Conservation (phyloP, 306 rosid genomes). For the Echinosophora koreensis region DNA sequence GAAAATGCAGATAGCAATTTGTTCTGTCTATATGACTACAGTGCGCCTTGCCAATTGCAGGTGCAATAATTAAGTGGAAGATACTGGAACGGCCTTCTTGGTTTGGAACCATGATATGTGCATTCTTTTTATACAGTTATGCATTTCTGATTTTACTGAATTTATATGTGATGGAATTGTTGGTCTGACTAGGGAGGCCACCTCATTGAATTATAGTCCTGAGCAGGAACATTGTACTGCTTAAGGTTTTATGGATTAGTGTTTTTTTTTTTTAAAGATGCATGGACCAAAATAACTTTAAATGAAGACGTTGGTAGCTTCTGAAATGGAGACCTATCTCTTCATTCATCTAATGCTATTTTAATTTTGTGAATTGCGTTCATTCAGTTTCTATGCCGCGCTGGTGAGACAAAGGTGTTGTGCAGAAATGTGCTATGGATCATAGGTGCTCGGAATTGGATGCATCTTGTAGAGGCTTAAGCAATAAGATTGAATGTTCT, state of each 20-base stretch:
- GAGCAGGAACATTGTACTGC: not conserved
- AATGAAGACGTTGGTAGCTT: too few relatives aligned
- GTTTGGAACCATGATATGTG: not conserved
- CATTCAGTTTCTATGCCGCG: too few relatives aligned
- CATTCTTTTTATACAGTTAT: not conserved
- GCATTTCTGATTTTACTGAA: not conserved
- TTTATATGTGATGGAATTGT: not conserved
- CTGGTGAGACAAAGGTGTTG: too few relatives aligned
- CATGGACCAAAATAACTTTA: too few relatives aligned
- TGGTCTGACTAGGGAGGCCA: not conserved
- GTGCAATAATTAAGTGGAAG: not conserved
- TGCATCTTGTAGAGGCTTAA: too few relatives aligned
- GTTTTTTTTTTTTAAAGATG: too few relatives aligned
- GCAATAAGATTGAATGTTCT: too few relatives aligned
- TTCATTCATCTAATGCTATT: too few relatives aligned
- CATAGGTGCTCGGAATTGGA: too few relatives aligned
- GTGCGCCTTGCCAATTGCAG: not conserved
- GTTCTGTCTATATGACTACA: constrained; percentile 12
- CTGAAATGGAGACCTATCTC: too few relatives aligned
- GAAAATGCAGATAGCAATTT: not conserved
- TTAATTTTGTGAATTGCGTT: too few relatives aligned
- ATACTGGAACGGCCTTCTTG: not conserved
- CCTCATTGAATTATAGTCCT: not conserved
- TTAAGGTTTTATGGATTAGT: not conserved
- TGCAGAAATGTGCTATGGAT: too few relatives aligned